Base-by-base conservation (phyloP, 306 rosid species). In the Alnus glutinosa region DNA sequence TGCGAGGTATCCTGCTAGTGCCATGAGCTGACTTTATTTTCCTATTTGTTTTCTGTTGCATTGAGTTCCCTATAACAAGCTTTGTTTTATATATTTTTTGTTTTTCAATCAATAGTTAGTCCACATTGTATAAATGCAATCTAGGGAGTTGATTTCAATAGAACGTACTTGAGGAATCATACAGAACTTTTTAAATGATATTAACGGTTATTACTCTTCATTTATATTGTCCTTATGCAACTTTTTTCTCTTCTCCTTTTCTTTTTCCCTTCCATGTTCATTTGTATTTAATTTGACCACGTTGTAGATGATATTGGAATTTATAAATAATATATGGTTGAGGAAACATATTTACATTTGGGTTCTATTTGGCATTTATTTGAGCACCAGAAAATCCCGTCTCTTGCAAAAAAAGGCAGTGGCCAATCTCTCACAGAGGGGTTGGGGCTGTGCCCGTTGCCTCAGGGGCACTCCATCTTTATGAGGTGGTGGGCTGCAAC, bases 51-150 rank as follows among this genome's bases (percentile, higher is more conserved):
- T 74, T 36, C 55, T 28, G 58, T 55, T 54, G 77, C 74, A 34
- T 70, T 73, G 44, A 78, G 52, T 87, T 62, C 79, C 63, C 67
- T 79, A 51, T 57, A 76, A n/a, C 7, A 68, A 46, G 55, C n/a
- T 77, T 66, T 85, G 13, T 37, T 68, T 34, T 77, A 85, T 83
- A 82, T 67, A 50, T 19, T 2, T 13, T 37, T 37, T 4, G 71
- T 7, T 30, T 32, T 55, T 54, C 12, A 55, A 68, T 7, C 50
- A 39, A 49, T 44, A 36, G 7, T 54, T 69, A 46, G 18, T 73
- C 23, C 76, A 28, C 30, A 7, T 62, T 58, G 83, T 84, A 70
- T 77, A 71, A 69, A 44, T 64, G 49, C 76, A 67, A 42, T 34
- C 55, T 59, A 30, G 55, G 76, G 52, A 19, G 28, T 59, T 59